phyloP scores from a whole-genome alignment of 768 basidiomycete species.

The Xerocomellus amylosporus region DNA sequence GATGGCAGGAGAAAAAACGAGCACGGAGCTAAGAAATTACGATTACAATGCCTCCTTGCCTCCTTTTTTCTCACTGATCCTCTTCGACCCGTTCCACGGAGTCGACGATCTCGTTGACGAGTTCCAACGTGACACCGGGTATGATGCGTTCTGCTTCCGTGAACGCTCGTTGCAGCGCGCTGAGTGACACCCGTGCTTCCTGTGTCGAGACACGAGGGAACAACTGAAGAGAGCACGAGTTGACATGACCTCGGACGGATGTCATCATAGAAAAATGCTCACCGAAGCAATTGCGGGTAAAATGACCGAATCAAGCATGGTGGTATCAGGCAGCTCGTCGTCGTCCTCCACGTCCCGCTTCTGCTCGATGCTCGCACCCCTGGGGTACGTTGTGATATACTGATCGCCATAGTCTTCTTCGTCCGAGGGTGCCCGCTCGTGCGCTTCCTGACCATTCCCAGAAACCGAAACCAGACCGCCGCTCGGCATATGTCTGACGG shows the following conservation, averaged over 20 bases:
- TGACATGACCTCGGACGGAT: neutral
- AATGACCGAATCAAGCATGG: slow-evolving; percentile 96
- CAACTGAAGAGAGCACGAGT: slow-evolving; percentile 48
- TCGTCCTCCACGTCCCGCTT: slow-evolving; percentile 51
- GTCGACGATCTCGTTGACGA: slow-evolving; percentile 92
- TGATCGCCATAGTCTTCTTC: slow-evolving; percentile 66
- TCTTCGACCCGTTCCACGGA: slow-evolving; percentile 90
- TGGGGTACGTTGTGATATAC: slow-evolving; percentile 48
- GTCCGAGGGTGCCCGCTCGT: slow-evolving; percentile 52
- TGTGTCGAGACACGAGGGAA: slow-evolving; percentile 92
- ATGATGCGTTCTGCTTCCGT: slow-evolving; percentile 94
- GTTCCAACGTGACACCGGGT: slow-evolving; percentile 89
- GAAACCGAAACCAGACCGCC: slow-evolving; percentile 14
- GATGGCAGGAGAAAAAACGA: slow-evolving; percentile 10
- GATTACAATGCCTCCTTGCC: neutral
- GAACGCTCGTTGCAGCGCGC: slow-evolving; percentile 85
- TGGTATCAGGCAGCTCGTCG: slow-evolving; percentile 63
- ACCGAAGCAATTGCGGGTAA: slow-evolving; percentile 96
- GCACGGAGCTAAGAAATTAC: slow-evolving; percentile 18
- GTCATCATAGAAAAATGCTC: slow-evolving; percentile 29
- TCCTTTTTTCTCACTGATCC: slow-evolving; percentile 34
- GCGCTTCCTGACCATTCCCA: slow-evolving; percentile 29
- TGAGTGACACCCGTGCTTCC: slow-evolving; percentile 83
- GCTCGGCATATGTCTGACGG: slow-evolving; percentile 57
- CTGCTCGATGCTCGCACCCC: slow-evolving; percentile 39